Evolutionary conservation across 805 yeast genomes (phyloP), one percentile per base, ranked within the genome.

Genomic region (Saturnispora quitensis): DNA sequence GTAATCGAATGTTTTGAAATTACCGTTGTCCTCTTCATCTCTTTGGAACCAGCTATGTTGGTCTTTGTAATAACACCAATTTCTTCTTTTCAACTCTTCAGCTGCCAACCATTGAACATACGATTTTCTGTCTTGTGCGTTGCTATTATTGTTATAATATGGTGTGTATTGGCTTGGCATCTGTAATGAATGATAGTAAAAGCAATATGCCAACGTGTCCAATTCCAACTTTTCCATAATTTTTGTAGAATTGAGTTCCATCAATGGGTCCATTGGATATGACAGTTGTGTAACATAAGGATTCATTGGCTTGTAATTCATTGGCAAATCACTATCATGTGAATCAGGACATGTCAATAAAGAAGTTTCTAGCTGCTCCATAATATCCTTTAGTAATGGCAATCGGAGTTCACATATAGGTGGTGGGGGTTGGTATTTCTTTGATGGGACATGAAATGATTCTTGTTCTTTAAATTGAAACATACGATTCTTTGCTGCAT

Each of bases 291-390:
- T 88, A 27, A 97, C 96, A 63, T 86, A 95, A 50, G 95, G 95
- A 58, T 82, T 80, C 22, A 78, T 76, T 6, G 97, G 91, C 47
- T 77, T 78, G 64, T 89, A 82, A 42, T 63, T 66, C 55, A 84
- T 78, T 17, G 97, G 96, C 59, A 74, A 78, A 61, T 91, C 97
- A 2, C 95, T 84, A 64, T 91, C 95, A 53, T 82, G 77, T 0
- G 98, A 87, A 68, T 93, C 98, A 0, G 99, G 98, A 65, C 97
- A 89, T 61, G 86, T 86, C 58, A 87, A 72, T 53, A 88, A 73
- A 3, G 97, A 89, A 1, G 85, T 77, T 63, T 88, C 95, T 57
- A 91, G 72, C 58, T 78, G 71, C 53, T 75, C 74, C 47, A 77
- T 70, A 24, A 86, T 80, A 2, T 77, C 64, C 28, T 73, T 73